These are phyloP conservation scores for Xerocomellus intermedius DNA, from an alignment of 768 basidiomycete species.

Conservation along the genomic window DNA sequence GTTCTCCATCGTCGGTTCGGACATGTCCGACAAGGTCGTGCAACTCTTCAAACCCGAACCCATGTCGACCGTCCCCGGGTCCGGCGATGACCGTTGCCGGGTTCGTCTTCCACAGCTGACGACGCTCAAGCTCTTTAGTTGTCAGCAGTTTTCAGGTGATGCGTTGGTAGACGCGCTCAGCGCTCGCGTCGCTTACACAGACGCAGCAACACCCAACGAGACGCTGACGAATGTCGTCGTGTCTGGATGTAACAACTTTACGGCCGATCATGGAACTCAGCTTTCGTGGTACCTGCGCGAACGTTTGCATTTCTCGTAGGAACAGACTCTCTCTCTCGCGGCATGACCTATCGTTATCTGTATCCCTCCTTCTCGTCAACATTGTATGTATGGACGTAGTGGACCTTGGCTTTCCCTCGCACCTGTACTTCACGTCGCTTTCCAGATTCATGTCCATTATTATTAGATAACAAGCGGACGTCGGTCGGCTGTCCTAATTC, in stretches of 20 bases:
- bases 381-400: background rate
- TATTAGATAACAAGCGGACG: too few species aligned
- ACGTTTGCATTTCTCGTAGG: constrained; percentile 29
- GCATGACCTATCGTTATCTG: constrained; percentile 9
- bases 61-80: constrained; percentile 4
- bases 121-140: constrained; percentile 54
- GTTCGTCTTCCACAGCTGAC: constrained; percentile 57
- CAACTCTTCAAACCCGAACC: constrained; percentile 50
- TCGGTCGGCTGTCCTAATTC: too few species aligned
- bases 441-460: background rate
- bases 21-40: constrained; percentile 77
- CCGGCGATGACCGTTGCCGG: constrained; percentile 20
- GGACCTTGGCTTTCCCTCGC: background rate
- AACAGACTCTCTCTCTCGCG: background rate
- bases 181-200: constrained; percentile 44
- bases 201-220: constrained; percentile 28
- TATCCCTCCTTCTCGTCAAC: background rate
- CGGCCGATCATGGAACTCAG: constrained; percentile 17
- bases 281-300: constrained; percentile 27
- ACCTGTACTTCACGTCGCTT: background rate
- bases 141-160: constrained; percentile 60
- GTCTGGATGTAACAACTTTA: constrained; percentile 24
- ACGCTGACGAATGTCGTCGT: constrained; percentile 28
- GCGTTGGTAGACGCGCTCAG: constrained; percentile 53
- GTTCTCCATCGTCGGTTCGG: constrained; percentile 75